Percentiles rank a stretch among this genome's conserved stretches.
Evolutionary conservation across 306 rosid genomes (phyloP).

Genomic region (Cucurbita argyrosperma): DNA sequence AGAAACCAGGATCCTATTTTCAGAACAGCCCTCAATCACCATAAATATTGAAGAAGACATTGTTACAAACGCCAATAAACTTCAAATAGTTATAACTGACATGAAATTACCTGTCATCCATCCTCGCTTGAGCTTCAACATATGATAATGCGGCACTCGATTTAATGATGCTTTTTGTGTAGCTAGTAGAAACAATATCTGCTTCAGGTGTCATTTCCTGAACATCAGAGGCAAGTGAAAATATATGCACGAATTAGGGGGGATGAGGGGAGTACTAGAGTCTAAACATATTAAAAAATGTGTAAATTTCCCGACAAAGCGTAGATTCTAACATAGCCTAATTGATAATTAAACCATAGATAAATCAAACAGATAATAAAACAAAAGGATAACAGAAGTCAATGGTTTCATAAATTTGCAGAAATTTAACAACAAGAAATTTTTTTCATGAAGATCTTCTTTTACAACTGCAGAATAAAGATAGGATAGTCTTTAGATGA

Average conservation of each 20-base stretch:
- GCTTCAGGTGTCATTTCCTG: conserved; percentile 99
- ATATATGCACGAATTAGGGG: not conserved
- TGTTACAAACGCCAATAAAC: not conserved
- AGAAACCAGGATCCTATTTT: not conserved
- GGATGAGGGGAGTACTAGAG: not conserved
- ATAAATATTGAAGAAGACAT: not conserved
- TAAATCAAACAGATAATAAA: not conserved
- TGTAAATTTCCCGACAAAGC: not conserved
- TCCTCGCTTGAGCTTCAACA: conserved; percentile 95
- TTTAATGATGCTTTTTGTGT: conserved; percentile 76
- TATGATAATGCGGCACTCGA: conserved; percentile 87
- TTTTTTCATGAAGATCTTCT: not conserved
- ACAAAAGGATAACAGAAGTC: not conserved
- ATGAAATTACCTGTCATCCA: conserved; percentile 75
- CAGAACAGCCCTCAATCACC: not conserved
- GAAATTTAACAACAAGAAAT: not conserved
- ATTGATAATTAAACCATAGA: not conserved
- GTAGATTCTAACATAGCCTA: not conserved
- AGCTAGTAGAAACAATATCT: conserved; percentile 61
- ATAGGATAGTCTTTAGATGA: too few species aligned
- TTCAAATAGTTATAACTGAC: conserved; percentile 12
- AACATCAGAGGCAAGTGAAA: conserved; percentile 13
- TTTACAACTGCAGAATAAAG: not conserved
- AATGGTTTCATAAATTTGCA: not conserved
- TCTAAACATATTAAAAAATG: not conserved